Conservation (phyloP, 768 basidiomycete species). For the Panaeolus papilionaceus region DNA sequence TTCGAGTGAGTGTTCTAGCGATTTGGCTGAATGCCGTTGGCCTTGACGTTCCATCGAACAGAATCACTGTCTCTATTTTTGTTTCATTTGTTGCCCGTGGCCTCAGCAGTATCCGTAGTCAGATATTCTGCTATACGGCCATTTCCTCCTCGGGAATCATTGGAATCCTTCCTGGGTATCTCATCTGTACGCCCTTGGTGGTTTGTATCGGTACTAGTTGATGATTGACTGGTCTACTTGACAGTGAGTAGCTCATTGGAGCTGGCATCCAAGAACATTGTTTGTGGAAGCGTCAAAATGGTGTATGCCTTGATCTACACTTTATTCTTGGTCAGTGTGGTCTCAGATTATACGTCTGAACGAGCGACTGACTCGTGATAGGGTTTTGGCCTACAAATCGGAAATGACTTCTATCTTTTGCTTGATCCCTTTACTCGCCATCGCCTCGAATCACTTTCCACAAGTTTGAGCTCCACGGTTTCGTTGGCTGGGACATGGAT, state of each 20-base stretch:
- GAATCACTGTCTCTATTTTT: slow-evolving; percentile 82
- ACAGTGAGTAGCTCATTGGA: slow-evolving; percentile 82
- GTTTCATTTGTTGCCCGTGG: slow-evolving; percentile 85
- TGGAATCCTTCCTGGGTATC: slow-evolving; percentile 88
- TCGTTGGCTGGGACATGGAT: slow-evolving; percentile 71
- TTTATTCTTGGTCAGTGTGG: slow-evolving; percentile 61
- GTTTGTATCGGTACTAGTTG: neutral
- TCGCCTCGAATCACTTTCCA: slow-evolving; percentile 58
- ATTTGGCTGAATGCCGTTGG: slow-evolving; percentile 2
- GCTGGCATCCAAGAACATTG: slow-evolving; percentile 85
- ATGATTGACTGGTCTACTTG: slow-evolving; percentile 22
- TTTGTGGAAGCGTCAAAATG: slow-evolving; percentile 86
- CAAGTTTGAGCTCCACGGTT: slow-evolving; percentile 52
- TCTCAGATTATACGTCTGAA: neutral
- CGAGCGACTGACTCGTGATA: slow-evolving; percentile 28
- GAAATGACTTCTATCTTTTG: slow-evolving; percentile 79
- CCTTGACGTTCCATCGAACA: slow-evolving; percentile 34
- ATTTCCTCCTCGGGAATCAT: slow-evolving; percentile 90
- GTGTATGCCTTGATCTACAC: slow-evolving; percentile 91
- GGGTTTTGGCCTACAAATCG: slow-evolving; percentile 87
- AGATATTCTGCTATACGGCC: slow-evolving; percentile 90
- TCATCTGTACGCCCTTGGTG: slow-evolving; percentile 63
- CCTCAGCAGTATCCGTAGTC: slow-evolving; percentile 75
- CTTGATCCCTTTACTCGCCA: slow-evolving; percentile 64
- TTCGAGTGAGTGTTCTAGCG: slow-evolving; percentile 72